Conservation (phyloP, 805 yeast genomes). For the Saccharomycopsis sp. region DNA sequence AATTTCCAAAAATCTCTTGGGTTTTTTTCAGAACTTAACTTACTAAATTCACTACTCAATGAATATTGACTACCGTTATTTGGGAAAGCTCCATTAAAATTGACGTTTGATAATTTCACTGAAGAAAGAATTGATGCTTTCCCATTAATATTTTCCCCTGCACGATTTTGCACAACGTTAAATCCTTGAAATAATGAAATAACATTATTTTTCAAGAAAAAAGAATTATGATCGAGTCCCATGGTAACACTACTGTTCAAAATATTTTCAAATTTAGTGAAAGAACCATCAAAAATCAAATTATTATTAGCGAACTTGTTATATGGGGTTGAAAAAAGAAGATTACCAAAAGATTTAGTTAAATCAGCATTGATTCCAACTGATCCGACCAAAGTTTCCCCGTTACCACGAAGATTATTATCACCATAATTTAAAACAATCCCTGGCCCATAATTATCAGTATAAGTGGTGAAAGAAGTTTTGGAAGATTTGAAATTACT, state of each 20-base stretch:
- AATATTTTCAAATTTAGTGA: too few relatives aligned
- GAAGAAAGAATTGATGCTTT: constrained; percentile 4
- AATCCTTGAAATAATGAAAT: constrained; percentile 5
- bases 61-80: constrained; percentile 1
- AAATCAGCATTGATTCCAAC: background rate
- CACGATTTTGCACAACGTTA: constrained; percentile 6
- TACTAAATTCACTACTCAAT: constrained; percentile 3
- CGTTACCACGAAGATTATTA: constrained; percentile 12
- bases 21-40: background rate
- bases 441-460: constrained; percentile 5
- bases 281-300: background rate
- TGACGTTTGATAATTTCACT: background rate
- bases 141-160: background rate
- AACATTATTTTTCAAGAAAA: background rate
- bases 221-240: background rate
- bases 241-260: background rate
- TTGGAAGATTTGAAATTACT: background rate
- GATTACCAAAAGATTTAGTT: background rate
- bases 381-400: constrained; percentile 4
- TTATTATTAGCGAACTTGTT: background rate
- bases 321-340: constrained; percentile 2
- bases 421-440: constrained; percentile 4
- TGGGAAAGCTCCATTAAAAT: background rate
- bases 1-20: constrained; percentile 8
- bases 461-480: constrained; percentile 3